Base-by-base conservation (phyloP, 2,329 filamentous ascomycete genomes). In the Fusarium annulatum region DNA sequence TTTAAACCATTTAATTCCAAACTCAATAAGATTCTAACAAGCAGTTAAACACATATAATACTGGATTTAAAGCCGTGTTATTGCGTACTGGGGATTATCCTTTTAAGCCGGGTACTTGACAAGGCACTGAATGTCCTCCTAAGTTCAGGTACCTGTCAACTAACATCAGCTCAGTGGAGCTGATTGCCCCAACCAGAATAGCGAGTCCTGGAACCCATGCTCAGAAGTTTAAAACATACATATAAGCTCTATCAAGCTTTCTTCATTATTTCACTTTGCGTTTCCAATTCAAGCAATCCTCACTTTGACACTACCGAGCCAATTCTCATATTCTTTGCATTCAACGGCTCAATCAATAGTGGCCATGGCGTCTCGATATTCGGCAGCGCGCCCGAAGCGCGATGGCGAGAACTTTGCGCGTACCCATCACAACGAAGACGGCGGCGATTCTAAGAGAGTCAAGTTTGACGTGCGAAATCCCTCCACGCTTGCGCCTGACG, bases 401-500 rank as follows among this genome's bases (percentile, higher is more conserved):
- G 92, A 90, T 9, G 93, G 92, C 77, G 95, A 97, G 84, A 90
- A 92, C 77, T 97, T 93, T 80, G 91, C 92, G 49, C 91, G 94
- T 65, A 91, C 90, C 23, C 91, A 96, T 81, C 91, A 94, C 78
- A 85, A 88, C 74, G 88, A 91, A 61, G 78, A 80, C 53, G 83
- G 84, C 55, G 84, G 87, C 61, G 79, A 81, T 60, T 82, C 84
- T 51, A 97, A 97, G 81, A 95, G 95, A 80, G 93, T 94, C 67
- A 94, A 94, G 79, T 99, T 99, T 83, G 96, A 99, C 82, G 86
- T 96, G 60, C 94, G 96, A 74, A 98, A 99, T 80, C 96, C 96
- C 7, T 97, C 95, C 21, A 95, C 94, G 2, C 89, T 99, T 9
- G 96, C 94, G 4, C 91, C 95, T 3, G 94, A 97, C 80, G 93